Base-by-base conservation (phyloP, 495 filamentous ascomycete species). In the Monascus purpureus region DNA sequence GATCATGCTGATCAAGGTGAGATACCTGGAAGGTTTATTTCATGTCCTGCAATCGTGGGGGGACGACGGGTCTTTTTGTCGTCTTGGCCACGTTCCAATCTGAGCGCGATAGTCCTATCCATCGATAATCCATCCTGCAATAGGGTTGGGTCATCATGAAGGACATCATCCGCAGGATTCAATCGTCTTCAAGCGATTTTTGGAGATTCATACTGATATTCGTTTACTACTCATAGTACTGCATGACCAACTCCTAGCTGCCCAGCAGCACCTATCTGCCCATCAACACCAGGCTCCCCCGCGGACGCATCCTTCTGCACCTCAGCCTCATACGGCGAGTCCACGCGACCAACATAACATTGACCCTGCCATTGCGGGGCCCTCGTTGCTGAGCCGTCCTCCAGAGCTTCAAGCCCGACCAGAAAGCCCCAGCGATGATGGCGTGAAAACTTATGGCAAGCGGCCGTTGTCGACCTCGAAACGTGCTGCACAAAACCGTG, bases 401-500 rank as follows among this genome's bases (percentile, higher is more conserved):
- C 55, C 60, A 2, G 56, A 62, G 24, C 50, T 56, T n/a, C n/a
- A n/a, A 18, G 40, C 52, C 12, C 57, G 57, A 26, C 46, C 50
- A 3, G 57, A 61, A 8, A 32, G 57, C 28, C 50, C 57, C 2
- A 53, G 52, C 6, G 52, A 50, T 26, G 61, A 50, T 13, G 49
- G 46, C 13, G 47, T 60, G 24, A 74, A 70, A 47, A 56, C 58
- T 6, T 65, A 61, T 25, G 77, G 77, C 19, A 93, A 94, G 59
- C 70, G 90, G 26, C 90, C 95, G 58, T 59, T 97, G 29, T 93
- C 85, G 14, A 86, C 83, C 9, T 90, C 83, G 27, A 97, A 97
- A 60, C 77, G 90, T 40, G 90, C 90, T 13, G 90, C 92, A 25
- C 90, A 97, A 54, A 97, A 97, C 47, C 69, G 90, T 45, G 90